phyloP scores from a whole-genome alignment of 1,139 yeast genomes.

The Wickerhamomyces sp. region DNA sequence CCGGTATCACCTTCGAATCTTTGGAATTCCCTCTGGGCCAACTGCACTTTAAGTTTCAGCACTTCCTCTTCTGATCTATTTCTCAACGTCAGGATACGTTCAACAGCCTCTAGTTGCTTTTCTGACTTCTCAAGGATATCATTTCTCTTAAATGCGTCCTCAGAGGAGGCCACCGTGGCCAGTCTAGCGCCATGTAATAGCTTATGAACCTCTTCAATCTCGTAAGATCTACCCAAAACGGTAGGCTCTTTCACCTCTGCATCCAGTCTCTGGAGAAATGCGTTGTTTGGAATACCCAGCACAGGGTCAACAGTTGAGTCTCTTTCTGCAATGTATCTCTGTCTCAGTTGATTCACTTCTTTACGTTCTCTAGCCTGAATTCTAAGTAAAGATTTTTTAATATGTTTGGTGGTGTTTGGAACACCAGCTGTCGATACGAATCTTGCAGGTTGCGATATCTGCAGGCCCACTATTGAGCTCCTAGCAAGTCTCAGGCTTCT shows the following conservation, averaged over 20 bases:
- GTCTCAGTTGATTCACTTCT: conserved; percentile 24
- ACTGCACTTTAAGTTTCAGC: conserved; percentile 49
- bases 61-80: conserved; percentile 62
- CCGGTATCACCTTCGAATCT: conserved; percentile 90
- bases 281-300: conserved; percentile 61
- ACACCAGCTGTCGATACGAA: too few species aligned
- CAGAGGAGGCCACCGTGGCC: conserved; percentile 54
- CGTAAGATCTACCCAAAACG: conserved; percentile 55
- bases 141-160: conserved; percentile 32
- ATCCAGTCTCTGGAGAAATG: conserved; percentile 64
- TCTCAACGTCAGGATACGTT: conserved; percentile 68
- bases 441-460: too few species aligned
- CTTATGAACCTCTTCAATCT: conserved; percentile 64
- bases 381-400: conserved; percentile 20
- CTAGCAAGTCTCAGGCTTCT: too few species aligned
- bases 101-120: conserved; percentile 61
- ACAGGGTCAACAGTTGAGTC: conserved; percentile 65
- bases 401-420: conserved; percentile 2
- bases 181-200: conserved; percentile 74
- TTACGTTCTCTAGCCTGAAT: conserved; percentile 20
- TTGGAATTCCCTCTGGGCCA: conserved; percentile 76
- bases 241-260: conserved; percentile 60
- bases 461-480: too few species aligned
- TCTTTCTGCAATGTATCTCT: conserved; percentile 31
- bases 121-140: conserved; percentile 38